Evolutionary conservation across 2,329 filamentous ascomycete species (phyloP).

Genomic region (Simplicillium sp.): DNA sequence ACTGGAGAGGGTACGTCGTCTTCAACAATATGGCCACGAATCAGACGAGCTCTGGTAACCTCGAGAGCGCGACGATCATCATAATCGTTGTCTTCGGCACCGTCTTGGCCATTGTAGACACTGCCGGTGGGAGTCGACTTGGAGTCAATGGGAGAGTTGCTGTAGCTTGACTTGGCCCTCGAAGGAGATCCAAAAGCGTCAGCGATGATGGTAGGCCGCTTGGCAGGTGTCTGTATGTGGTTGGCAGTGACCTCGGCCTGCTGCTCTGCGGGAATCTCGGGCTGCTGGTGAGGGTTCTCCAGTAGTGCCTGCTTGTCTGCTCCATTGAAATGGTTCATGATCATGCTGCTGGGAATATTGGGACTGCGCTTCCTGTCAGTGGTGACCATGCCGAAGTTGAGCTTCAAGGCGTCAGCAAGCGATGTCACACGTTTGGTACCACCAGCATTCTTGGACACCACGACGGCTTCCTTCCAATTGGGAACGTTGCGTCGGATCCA

Average conservation of each 20-base stretch:
- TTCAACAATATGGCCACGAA: constrained; percentile 92
- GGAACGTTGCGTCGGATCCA: constrained; percentile 89
- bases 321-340: constrained; percentile 59
- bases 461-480: constrained; percentile 84
- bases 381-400: constrained; percentile 95
- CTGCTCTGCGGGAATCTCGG: neutral
- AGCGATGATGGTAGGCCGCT: neutral
- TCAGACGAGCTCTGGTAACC: constrained; percentile 81
- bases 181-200: constrained; percentile 6
- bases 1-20: constrained; percentile 81
- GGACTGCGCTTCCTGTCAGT: constrained; percentile 62
- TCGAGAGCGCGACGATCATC: constrained; percentile 77
- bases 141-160: constrained; percentile 1
- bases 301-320: constrained; percentile 37
- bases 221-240: constrained; percentile 1
- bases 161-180: neutral
- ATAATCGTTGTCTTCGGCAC: constrained; percentile 42
- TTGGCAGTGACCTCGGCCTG: neutral
- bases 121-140: constrained; percentile 4
- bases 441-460: constrained; percentile 96
- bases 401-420: constrained; percentile 86
- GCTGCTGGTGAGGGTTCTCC: constrained; percentile 18
- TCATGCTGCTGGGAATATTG: constrained; percentile 68
- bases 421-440: constrained; percentile 97
- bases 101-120: constrained; percentile 14